Conservation (phyloP, 306 rosid species). For the Pterocarpus santalinus region DNA sequence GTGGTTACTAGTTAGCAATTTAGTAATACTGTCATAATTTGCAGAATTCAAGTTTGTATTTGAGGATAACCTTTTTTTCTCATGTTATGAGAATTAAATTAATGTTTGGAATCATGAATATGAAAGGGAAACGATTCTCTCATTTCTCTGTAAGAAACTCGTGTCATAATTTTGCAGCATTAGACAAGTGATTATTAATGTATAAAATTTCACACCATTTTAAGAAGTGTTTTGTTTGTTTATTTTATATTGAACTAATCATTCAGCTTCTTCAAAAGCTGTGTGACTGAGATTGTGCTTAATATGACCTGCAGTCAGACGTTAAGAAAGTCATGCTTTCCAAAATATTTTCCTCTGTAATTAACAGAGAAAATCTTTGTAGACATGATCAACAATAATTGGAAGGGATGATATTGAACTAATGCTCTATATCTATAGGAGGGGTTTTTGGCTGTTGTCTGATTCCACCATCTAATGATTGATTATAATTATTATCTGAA, state of each 20-base stretch:
- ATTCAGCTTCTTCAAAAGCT: conserved; percentile 32
- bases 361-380: conserved; percentile 2
- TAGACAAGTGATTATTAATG: conserved; percentile 17
- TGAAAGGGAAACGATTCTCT: too few relatives aligned
- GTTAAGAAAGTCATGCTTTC: too few relatives aligned
- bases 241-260: conserved; percentile 20
- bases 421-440: background rate
- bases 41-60: conserved; percentile 9
- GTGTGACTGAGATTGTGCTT: background rate
- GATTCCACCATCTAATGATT: conserved; percentile 42
- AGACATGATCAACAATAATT: conserved; percentile 13
- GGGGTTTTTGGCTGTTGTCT: conserved; percentile 34
- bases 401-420: conserved; percentile 21
- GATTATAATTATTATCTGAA: conserved; percentile 37
- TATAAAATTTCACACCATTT: conserved; percentile 26
- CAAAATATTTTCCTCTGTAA: conserved; percentile 16
- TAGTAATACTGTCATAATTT: conserved; percentile 6
- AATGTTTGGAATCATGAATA: too few relatives aligned
- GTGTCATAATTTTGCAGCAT: background rate
- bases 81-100: background rate
- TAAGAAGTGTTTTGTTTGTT: background rate
- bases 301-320: background rate
- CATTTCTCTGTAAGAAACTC: background rate
- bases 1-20: conserved; percentile 22
- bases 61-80: conserved; percentile 8